Percentiles rank a stretch among this genome's conserved stretches.
Conservation (phyloP, 495 filamentous ascomycete species). For the Daldinia decipiens region DNA sequence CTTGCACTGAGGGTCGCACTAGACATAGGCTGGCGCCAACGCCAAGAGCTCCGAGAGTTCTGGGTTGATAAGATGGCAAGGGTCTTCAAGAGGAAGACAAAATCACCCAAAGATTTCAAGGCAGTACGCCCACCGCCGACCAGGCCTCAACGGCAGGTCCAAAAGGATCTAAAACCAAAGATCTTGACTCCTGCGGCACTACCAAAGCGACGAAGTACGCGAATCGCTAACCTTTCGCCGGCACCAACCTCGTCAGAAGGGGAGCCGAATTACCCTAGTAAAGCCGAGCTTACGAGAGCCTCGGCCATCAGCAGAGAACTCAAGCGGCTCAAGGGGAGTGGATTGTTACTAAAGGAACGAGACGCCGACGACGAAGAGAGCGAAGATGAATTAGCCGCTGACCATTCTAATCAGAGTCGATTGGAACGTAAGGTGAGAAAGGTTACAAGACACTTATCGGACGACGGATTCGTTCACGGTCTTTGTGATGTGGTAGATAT, state of each 20-base stretch:
- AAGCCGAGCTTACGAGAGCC: slow-evolving; percentile 24
- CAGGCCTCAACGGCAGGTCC: slow-evolving; percentile 11
- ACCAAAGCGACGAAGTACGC: slow-evolving; percentile 38
- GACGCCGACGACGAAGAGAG: slow-evolving; percentile 47
- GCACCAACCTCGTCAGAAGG: slow-evolving; percentile 48
- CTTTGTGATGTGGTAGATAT: slow-evolving; percentile 84
- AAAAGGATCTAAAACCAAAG: slow-evolving; percentile 27
- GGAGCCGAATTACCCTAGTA: slow-evolving; percentile 27
- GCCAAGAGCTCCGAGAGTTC: slow-evolving; percentile 74
- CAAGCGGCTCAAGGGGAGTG: slow-evolving; percentile 29
- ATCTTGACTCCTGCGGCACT: background rate
- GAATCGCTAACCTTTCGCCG: slow-evolving; percentile 39
- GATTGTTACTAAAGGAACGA: slow-evolving; percentile 32
- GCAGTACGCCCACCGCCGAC: slow-evolving; percentile 47
- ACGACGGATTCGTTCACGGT: slow-evolving; percentile 67
- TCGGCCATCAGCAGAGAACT: slow-evolving; percentile 36
- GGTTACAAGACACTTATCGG: slow-evolving; percentile 8
- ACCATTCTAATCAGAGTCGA: slow-evolving; percentile 20
- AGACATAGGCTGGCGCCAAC: slow-evolving; percentile 79
- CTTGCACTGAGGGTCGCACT: slow-evolving; percentile 78
- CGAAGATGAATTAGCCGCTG: slow-evolving; percentile 43
- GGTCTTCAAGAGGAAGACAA: slow-evolving; percentile 69
- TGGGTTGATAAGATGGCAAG: slow-evolving; percentile 72
- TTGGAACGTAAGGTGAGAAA: slow-evolving; percentile 23
- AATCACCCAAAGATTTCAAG: slow-evolving; percentile 58